Percentiles rank a stretch among this genome's conserved stretches.
Evolutionary conservation across 495 filamentous ascomycete species (phyloP).

Genomic region (Jackrogersella multiformis): DNA sequence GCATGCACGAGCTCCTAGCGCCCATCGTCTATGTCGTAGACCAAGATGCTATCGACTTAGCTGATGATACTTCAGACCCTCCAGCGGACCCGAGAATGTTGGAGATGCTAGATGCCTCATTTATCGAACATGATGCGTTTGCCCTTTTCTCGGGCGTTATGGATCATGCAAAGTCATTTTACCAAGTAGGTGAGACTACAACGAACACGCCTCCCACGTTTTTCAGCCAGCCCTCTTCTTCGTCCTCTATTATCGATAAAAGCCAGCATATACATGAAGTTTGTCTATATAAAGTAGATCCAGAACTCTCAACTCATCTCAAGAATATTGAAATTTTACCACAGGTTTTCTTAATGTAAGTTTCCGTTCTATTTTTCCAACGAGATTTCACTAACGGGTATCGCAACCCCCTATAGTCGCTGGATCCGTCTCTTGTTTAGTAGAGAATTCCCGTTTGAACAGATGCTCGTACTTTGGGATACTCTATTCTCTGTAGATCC

Average conservation of each 20-base stretch:
- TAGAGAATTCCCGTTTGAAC: conserved; percentile 88
- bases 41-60: conserved; percentile 72
- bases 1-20: conserved; percentile 95
- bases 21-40: conserved; percentile 90
- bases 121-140: conserved; percentile 91
- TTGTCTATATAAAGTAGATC: conserved; percentile 78
- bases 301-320: conserved; percentile 82
- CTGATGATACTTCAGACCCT: conserved; percentile 34
- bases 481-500: conserved; percentile 88
- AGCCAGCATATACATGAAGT: conserved; percentile 87
- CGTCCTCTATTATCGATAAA: conserved; percentile 81
- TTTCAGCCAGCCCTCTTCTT: conserved; percentile 43
- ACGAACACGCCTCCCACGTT: conserved; percentile 15
- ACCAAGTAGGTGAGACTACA: conserved; percentile 67
- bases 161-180: conserved; percentile 85
- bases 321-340: conserved; percentile 89
- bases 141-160: conserved; percentile 85
- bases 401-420: conserved; percentile 64
- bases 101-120: conserved; percentile 72
- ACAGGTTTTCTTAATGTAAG: conserved; percentile 94
- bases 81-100: conserved; percentile 60
- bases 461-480: conserved; percentile 89
- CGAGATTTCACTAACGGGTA: not conserved
- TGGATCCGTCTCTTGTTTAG: conserved; percentile 96
- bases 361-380: conserved; percentile 4